These are phyloP conservation scores for Fusarium caatingaense DNA, from an alignment of 2,329 filamentous ascomycete genomes.

Conservation along the genomic window DNA sequence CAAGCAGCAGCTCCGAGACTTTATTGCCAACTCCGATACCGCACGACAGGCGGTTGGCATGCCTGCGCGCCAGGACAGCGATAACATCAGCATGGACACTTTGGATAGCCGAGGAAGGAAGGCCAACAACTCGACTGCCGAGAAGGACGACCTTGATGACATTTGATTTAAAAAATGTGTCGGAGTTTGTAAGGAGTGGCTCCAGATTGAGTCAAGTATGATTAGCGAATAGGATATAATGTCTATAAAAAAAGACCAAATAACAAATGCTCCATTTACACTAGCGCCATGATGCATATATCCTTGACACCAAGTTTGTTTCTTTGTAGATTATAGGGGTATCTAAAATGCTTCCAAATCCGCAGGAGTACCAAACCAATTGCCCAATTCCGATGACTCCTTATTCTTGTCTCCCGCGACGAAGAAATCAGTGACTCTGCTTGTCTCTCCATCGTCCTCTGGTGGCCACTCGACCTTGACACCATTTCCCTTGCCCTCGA, in stretches of 20 bases:
- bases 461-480: slow-evolving; percentile 86
- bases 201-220: slow-evolving; percentile 30
- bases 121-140: slow-evolving; percentile 49
- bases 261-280: slow-evolving; percentile 12
- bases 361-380: slow-evolving; percentile 84
- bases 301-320: background rate
- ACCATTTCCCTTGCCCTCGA: slow-evolving; percentile 77
- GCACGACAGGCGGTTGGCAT: slow-evolving; percentile 86
- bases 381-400: slow-evolving; percentile 72
- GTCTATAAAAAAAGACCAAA: slow-evolving; percentile 35
- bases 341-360: slow-evolving; percentile 76
- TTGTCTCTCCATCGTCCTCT: slow-evolving; percentile 75
- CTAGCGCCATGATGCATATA: background rate
- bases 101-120: slow-evolving; percentile 70
- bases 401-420: slow-evolving; percentile 56
- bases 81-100: slow-evolving; percentile 67
- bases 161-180: slow-evolving; percentile 59
- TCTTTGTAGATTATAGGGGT: background rate
- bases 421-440: slow-evolving; percentile 83
- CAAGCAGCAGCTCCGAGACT: slow-evolving; percentile 90
- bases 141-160: slow-evolving; percentile 67
- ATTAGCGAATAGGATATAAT: slow-evolving; percentile 48
- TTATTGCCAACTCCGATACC: slow-evolving; percentile 87
- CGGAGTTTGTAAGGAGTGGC: slow-evolving; percentile 27
- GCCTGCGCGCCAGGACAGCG: slow-evolving; percentile 62